These are phyloP conservation scores for Phialophora verrucosa DNA, from an alignment of 2,329 filamentous ascomycete genomes.

Conservation along the genomic window DNA sequence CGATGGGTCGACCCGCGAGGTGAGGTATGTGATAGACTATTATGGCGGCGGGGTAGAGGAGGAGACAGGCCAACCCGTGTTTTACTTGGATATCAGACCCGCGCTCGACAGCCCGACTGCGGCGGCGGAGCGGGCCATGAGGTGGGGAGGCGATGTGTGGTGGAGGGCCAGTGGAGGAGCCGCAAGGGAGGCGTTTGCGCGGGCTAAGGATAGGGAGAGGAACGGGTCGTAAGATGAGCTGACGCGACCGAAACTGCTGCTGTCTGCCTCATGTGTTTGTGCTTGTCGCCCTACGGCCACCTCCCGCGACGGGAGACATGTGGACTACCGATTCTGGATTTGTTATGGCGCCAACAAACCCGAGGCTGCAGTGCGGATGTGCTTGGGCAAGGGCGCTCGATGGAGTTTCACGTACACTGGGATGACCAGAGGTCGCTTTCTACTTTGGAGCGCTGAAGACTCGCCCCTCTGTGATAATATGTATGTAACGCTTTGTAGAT, in stretches of 20 bases:
- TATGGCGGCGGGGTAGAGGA: slow-evolving; percentile 79
- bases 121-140: slow-evolving; percentile 78
- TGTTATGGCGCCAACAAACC: neutral
- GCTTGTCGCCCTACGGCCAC: neutral
- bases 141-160: slow-evolving; percentile 95
- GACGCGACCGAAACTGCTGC: neutral
- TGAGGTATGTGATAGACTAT: slow-evolving; percentile 97
- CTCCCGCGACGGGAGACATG: neutral
- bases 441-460: neutral
- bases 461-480: slow-evolving; percentile 5
- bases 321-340: neutral
- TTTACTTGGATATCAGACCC: slow-evolving; percentile 92
- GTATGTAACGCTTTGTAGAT: slow-evolving; percentile 12
- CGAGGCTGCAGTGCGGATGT: neutral
- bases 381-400: neutral
- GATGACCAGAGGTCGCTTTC: neutral
- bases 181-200: slow-evolving; percentile 52
- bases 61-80: slow-evolving; percentile 86
- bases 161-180: slow-evolving; percentile 81
- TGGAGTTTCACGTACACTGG: neutral
- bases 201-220: slow-evolving; percentile 17
- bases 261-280: neutral
- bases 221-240: neutral
- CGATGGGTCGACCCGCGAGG: slow-evolving; percentile 72
- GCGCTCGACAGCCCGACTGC: slow-evolving; percentile 81